Conservation (phyloP, 106 monocot species). For the Platanthera guangdongensis region DNA sequence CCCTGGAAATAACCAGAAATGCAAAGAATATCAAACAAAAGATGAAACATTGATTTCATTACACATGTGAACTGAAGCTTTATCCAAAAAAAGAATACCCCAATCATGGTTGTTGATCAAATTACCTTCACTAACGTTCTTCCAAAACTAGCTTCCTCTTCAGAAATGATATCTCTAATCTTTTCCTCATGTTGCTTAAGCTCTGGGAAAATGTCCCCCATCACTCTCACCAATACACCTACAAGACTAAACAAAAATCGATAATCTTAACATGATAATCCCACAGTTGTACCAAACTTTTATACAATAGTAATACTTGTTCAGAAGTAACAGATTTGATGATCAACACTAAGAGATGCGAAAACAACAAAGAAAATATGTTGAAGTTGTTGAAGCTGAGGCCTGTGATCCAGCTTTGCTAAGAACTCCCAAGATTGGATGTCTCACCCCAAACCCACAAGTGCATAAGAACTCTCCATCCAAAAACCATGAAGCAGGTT, state of each 20-base stretch:
- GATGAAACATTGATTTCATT: background rate
- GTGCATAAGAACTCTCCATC: too few relatives aligned
- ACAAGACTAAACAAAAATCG: conserved; percentile 58
- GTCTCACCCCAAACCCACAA: too few relatives aligned
- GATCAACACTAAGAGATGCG: background rate
- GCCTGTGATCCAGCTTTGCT: too few relatives aligned
- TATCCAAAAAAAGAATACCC: background rate
- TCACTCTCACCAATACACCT: conserved; percentile 54
- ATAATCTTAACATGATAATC: background rate
- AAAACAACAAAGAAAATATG: background rate
- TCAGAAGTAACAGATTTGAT: background rate
- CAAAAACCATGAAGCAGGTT: too few relatives aligned
- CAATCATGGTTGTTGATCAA: background rate
- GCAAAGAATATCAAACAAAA: background rate
- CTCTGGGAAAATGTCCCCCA: conserved; percentile 87
- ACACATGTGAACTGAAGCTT: background rate
- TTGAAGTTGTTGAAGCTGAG: too few relatives aligned
- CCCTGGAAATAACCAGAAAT: background rate
- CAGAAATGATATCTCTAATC: conserved; percentile 71
- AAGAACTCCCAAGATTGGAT: too few relatives aligned
- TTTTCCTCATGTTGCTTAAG: conserved; percentile 64
- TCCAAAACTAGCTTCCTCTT: conserved; percentile 90
- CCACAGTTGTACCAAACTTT: background rate
- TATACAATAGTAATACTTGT: background rate
- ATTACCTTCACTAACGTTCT: conserved; percentile 78